phyloP scores from a whole-genome alignment of 2,329 filamentous ascomycete genomes.

The Thielaviopsis euricoi region DNA sequence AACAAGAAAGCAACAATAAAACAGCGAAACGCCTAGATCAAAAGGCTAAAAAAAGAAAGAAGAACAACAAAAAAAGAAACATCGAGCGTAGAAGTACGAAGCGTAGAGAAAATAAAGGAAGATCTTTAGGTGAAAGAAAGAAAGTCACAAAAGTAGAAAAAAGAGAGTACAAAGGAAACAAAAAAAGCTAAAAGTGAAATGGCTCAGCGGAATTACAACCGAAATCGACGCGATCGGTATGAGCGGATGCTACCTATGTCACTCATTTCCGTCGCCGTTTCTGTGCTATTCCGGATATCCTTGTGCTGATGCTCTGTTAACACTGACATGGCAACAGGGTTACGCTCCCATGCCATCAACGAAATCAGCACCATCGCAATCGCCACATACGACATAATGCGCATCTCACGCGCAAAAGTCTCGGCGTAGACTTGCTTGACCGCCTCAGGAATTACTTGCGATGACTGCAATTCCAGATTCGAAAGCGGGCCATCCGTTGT shows the following conservation, averaged over 20 bases:
- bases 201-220: background rate
- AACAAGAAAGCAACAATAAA: no score
- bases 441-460: slow-evolving; percentile 20
- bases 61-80: no score
- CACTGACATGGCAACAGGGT: slow-evolving; percentile 22
- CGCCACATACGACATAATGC: slow-evolving; percentile 28
- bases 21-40: no score
- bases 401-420: slow-evolving; percentile 30
- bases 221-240: slow-evolving; percentile 7
- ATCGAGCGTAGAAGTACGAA: no score
- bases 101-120: no score
- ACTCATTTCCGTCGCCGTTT: slow-evolving; percentile 23
- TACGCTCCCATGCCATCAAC: slow-evolving; percentile 27
- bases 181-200: background rate
- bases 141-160: background rate
- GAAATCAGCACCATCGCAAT: slow-evolving; percentile 27
- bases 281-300: slow-evolving; percentile 20
- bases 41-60: no score
- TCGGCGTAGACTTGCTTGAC: slow-evolving; percentile 27
- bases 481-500: slow-evolving; percentile 23
- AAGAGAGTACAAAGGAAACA: background rate
- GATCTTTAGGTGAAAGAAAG: no score
- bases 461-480: slow-evolving; percentile 25
- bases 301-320: slow-evolving; percentile 19
- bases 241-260: slow-evolving; percentile 15